Conservation (phyloP, 2,329 filamentous ascomycete genomes). For the Coniochaeta prunicola region DNA sequence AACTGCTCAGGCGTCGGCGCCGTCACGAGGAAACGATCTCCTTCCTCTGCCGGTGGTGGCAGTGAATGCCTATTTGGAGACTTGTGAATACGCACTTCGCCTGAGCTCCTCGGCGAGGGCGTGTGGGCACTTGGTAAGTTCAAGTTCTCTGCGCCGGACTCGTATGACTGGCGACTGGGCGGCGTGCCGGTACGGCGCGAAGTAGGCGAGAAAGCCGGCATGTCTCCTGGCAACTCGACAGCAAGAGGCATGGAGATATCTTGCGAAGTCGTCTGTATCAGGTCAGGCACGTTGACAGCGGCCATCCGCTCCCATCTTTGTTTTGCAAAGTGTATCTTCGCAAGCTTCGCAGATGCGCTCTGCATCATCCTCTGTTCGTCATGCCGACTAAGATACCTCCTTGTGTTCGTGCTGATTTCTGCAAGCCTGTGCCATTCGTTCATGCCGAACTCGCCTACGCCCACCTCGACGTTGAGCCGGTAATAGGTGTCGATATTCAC, state of each 20-base stretch:
- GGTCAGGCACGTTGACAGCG: constrained; percentile 29
- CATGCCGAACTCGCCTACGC: constrained; percentile 96
- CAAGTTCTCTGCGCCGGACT: constrained; percentile 46
- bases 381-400: constrained; percentile 68
- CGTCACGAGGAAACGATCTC: constrained; percentile 47
- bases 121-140: constrained; percentile 29
- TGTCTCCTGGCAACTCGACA: constrained; percentile 51
- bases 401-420: constrained; percentile 89
- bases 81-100: constrained; percentile 31
- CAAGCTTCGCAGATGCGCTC: constrained; percentile 70
- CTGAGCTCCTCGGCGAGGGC: constrained; percentile 43
- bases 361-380: constrained; percentile 72
- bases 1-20: constrained; percentile 54
- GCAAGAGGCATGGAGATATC: constrained; percentile 41
- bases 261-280: constrained; percentile 32
- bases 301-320: constrained; percentile 50
- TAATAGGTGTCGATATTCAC: constrained; percentile 90
- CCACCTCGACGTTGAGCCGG: constrained; percentile 92
- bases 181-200: constrained; percentile 19
- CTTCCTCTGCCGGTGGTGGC: constrained; percentile 28
- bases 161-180: constrained; percentile 46
- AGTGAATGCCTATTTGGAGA: constrained; percentile 14
- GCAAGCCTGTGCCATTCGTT: constrained; percentile 95
- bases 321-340: constrained; percentile 74
- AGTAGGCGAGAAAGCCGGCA: constrained; percentile 31